A percentile compares a stretch with the other conserved stretches of the same genome.
These are phyloP conservation scores for Vaccinium vitisidaea DNA, from an alignment of 148 eudicot species.

Conservation along the genomic window DNA sequence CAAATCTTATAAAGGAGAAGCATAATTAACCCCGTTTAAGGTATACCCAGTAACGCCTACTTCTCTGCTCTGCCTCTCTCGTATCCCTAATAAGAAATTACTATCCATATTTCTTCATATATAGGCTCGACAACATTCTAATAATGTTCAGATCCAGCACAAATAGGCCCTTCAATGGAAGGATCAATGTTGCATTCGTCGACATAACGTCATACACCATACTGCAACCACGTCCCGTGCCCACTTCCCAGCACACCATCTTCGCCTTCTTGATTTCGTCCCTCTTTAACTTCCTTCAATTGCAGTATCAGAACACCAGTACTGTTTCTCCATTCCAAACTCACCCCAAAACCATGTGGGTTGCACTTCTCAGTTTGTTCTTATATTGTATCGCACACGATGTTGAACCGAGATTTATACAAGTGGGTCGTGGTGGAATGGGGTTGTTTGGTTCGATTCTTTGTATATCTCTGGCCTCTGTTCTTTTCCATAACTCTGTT, in stretches of 20 bases:
- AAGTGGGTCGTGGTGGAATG: not conserved
- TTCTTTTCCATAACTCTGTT: not conserved
- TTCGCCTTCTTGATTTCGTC: not conserved
- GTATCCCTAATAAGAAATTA: too few relatives aligned
- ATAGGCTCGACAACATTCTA: too few relatives aligned
- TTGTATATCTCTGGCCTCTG: not conserved
- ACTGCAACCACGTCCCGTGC: not conserved
- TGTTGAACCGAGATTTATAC: not conserved
- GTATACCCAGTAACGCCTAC: too few relatives aligned
- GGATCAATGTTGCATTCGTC: conserved; percentile 2
- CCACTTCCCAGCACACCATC: not conserved
- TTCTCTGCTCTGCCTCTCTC: too few relatives aligned
- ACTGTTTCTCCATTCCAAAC: conserved; percentile 5
- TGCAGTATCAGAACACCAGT: not conserved
- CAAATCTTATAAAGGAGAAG: too few relatives aligned
- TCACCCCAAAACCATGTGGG: not conserved
- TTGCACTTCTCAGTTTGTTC: not conserved
- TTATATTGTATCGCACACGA: conserved; percentile 1
- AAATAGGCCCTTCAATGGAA: too few relatives aligned
- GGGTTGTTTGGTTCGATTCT: not conserved
- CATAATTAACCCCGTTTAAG: too few relatives aligned
- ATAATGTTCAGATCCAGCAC: too few relatives aligned
- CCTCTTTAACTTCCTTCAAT: not conserved
- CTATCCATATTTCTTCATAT: too few relatives aligned
- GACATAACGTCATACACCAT: not conserved